Evolutionary conservation across 129 eudicot species (phyloP).

Genomic region (Dittrichia graveolens): DNA sequence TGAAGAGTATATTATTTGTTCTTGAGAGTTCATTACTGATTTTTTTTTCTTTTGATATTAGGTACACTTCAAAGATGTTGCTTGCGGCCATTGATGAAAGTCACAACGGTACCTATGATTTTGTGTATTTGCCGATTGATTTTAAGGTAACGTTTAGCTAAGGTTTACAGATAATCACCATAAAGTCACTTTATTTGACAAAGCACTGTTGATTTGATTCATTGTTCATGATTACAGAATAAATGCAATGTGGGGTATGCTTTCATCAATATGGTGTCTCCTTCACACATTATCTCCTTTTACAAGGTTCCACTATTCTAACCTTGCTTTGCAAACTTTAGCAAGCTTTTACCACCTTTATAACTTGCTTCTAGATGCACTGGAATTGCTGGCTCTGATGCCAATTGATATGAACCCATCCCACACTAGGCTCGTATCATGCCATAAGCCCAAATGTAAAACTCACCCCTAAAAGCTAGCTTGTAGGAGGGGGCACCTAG

Average conservation of each 20-base stretch:
- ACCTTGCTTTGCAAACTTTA: background rate
- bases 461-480: no score
- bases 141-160: conserved; percentile 61
- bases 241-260: conserved; percentile 98
- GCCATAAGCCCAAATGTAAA: no score
- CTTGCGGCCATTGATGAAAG: conserved; percentile 89
- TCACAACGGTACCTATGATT: conserved; percentile 88
- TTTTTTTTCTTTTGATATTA: conserved; percentile 27
- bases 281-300: conserved; percentile 78
- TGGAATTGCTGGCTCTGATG: no score
- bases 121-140: conserved; percentile 93
- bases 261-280: conserved; percentile 88
- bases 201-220: conserved; percentile 2
- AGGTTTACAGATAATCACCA: background rate
- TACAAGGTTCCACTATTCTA: conserved; percentile 56
- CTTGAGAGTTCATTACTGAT: conserved; percentile 1
- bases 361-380: no score
- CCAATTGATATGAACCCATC: no score
- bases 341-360: no score
- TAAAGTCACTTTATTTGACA: conserved; percentile 1
- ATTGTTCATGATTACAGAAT: conserved; percentile 53
- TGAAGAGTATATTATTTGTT: conserved; percentile 16
- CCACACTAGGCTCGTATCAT: no score
- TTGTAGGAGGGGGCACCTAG: no score
- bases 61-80: conserved; percentile 97